These are phyloP conservation scores for Gremmenia infestans DNA, from an alignment of 2,329 filamentous ascomycete genomes.

Conservation along the genomic window DNA sequence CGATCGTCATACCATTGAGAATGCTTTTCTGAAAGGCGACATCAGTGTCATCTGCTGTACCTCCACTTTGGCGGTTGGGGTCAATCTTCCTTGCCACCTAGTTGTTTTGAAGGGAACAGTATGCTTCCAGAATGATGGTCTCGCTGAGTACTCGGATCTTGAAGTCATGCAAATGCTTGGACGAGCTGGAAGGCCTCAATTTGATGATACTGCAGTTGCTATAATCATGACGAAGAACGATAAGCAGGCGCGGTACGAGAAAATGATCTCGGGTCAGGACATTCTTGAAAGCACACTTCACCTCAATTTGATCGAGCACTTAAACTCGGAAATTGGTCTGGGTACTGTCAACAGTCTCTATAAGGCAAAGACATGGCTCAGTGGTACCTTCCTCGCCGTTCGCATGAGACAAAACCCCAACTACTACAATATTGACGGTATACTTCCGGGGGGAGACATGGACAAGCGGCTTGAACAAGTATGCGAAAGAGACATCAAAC, in stretches of 20 bases:
- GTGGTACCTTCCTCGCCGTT: slow-evolving; percentile 72
- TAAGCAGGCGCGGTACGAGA: slow-evolving; percentile 63
- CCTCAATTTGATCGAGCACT: slow-evolving; percentile 71
- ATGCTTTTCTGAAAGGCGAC: slow-evolving; percentile 63
- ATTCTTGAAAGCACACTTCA: slow-evolving; percentile 74
- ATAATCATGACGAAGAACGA: slow-evolving; percentile 73
- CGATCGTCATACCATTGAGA: slow-evolving; percentile 64
- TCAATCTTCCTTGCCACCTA: slow-evolving; percentile 79
- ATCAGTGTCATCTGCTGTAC: slow-evolving; percentile 82
- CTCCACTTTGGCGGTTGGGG: slow-evolving; percentile 75
- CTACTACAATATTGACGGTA: slow-evolving; percentile 62
- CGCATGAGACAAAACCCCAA: slow-evolving; percentile 65
- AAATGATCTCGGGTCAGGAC: slow-evolving; percentile 68
- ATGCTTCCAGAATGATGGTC: slow-evolving; percentile 53
- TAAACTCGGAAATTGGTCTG: slow-evolving; percentile 79
- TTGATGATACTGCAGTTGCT: slow-evolving; percentile 69
- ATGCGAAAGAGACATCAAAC: slow-evolving; percentile 61
- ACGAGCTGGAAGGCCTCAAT: slow-evolving; percentile 77
- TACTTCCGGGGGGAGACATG: slow-evolving; percentile 43
- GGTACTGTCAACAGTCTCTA: slow-evolving; percentile 62
- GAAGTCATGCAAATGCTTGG: slow-evolving; percentile 92
- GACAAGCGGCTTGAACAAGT: slow-evolving; percentile 65
- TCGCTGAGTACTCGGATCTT: slow-evolving; percentile 72
- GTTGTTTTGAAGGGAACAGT: slow-evolving; percentile 80
- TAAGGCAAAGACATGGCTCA: slow-evolving; percentile 69